Evolutionary conservation across 2,329 filamentous ascomycete species (phyloP), one percentile per base, ranked within the genome.

Genomic region (Aureobasidium melanogenum): DNA sequence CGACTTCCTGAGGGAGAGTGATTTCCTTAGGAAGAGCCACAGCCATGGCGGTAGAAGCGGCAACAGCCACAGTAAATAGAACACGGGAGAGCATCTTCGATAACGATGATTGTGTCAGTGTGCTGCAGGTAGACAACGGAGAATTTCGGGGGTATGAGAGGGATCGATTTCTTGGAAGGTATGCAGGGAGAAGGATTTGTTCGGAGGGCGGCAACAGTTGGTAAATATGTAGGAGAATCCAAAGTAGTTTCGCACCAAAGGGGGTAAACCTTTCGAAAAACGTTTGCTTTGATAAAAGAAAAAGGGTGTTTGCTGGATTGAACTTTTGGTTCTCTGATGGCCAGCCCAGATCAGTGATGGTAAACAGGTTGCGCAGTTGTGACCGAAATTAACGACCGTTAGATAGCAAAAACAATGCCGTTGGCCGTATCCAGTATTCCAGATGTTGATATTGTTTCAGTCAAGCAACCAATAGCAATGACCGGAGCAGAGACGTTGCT

Each of bases 311-410:
- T 38, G 41, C 39, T 36, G 19, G 19, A 38, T 15, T 10, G 22
- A 38, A 22, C 10, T 47, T 38, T 57, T 46, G 39, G 24, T 19
- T 36, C 14, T 26, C 19, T 47, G n/a, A 28, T 19, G 41, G 41
- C 54, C 39, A 57, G 41, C n/a, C 28, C 39, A 57, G 28, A 38
- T 47, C 54, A 38, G 54, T 57, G 30, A 15, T 57, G 28, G 54
- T 38, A 47, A 57, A 47, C 54, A 47, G 22, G 28, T 57, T 57
- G 54, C 41, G 41, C 54, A 57, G 54, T 57, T 57, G 54, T 28
- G 54, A 47, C 39, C 54, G 56, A 50, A 30, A 48, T 59, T 59
- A 59, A 59, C 43, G 56, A 59, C 56, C 56, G 56, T 59, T 59
- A 36, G 44, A 59, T 34, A 39, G 30, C 32, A 41, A 59, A 59